A percentile compares a stretch with the other conserved stretches of the same genome.
phyloP scores from a whole-genome alignment of 805 yeast genomes.

The Hanseniaspora pseudoguilliermondii region DNA sequence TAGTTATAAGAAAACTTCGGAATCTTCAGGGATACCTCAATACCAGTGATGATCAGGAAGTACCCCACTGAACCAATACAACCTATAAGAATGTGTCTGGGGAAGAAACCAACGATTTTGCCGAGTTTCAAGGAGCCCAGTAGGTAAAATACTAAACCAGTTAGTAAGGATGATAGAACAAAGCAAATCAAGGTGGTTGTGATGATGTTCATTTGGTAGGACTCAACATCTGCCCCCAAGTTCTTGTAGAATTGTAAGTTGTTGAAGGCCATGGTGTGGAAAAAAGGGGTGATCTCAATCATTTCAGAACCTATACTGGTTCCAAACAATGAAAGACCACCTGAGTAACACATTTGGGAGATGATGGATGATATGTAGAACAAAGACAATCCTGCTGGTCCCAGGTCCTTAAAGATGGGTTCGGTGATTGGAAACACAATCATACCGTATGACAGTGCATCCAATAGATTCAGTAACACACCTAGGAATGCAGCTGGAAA shows the following conservation, averaged over 20 bases:
- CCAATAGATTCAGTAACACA: constrained; percentile 69
- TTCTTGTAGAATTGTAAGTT: constrained; percentile 34
- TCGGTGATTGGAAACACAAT: constrained; percentile 88
- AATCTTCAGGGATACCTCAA: constrained; percentile 77
- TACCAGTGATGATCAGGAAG: constrained; percentile 76
- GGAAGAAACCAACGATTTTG: constrained; percentile 83
- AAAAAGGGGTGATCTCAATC: constrained; percentile 98
- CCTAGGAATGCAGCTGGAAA: constrained; percentile 80
- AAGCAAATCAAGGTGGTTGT: constrained; percentile 82
- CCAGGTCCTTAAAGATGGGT: constrained; percentile 60
- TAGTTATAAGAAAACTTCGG: constrained; percentile 56
- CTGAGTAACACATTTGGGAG: constrained; percentile 74
- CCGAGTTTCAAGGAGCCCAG: constrained; percentile 77
- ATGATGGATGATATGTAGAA: constrained; percentile 85
- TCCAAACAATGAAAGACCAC: constrained; percentile 82
- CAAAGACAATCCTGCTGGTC: constrained; percentile 85
- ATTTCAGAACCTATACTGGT: constrained; percentile 94
- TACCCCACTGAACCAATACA: constrained; percentile 98
- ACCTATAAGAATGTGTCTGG: constrained; percentile 89
- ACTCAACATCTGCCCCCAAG: constrained; percentile 35
- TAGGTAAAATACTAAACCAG: constrained; percentile 67
- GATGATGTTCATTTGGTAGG: constrained; percentile 40
- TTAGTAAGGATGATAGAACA: constrained; percentile 69
- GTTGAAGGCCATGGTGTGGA: constrained; percentile 82
- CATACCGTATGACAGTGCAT: constrained; percentile 94